Base-by-base conservation (phyloP, 768 basidiomycete genomes). In the Agaricus blazei region DNA sequence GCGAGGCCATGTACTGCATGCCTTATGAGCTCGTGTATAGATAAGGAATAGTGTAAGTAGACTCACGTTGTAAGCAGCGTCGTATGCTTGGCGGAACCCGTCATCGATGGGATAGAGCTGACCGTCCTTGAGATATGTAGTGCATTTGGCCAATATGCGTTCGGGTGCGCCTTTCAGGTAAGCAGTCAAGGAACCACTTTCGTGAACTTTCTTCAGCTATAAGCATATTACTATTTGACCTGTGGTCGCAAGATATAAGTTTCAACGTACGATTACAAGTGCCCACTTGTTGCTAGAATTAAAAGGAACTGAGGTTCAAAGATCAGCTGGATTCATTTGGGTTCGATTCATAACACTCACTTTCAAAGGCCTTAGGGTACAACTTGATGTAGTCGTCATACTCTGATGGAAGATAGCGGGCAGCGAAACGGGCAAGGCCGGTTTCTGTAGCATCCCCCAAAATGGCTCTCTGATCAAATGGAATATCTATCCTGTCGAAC, bases 261-360 rank as follows among this genome's bases (percentile, higher is more conserved):
- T 11, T 5, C 15, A 9, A 74, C 79, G 65, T 52, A 84, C 84
- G 45, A 85, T 84, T 46, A 83, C 82, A 50, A 87, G 65, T 23
- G 85, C 84, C 85, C 85, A 87, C 70, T 87, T 87, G 64, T 86
- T 86, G 15, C 79, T 81, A 9, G 84, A 83, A 64, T 87, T 87
- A 71, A 87, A 87, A 29, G 85, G 85, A 12, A 87, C 83, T 75
- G 51, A 48, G 14, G 24, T 19, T 19, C 15, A 34, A 15, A 9
- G 27, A 9, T 53, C 43, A 52, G 24, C 51, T 12, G 23, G 9
- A 45, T 26, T 19, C 26, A 43, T 15, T 27, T 9, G 15, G 7
- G 44, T 36, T 45, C 23, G 52, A n/a, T 37, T 40, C 38, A 4
- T 41, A 44, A n/a, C 19, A 55, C 62, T 23, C 51, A 72, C 75